Evolutionary conservation across 2,329 filamentous ascomycete genomes (phyloP).

Genomic region (Cladosporium austrohemisphaericum): DNA sequence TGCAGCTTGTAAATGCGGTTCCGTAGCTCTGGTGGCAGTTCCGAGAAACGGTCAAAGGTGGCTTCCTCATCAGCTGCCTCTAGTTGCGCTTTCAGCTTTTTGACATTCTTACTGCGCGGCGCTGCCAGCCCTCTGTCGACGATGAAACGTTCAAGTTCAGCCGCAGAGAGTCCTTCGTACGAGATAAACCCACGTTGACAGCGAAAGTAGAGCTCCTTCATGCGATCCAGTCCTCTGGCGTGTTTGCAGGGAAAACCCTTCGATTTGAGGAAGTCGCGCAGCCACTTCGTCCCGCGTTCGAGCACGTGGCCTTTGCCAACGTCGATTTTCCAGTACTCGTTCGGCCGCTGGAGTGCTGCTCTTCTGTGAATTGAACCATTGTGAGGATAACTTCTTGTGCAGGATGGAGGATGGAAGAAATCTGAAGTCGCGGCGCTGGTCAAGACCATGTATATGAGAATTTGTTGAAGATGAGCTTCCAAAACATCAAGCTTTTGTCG

Average conservation of each 20-base stretch:
- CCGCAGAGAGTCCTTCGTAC: neutral
- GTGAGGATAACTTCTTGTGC: too few relatives aligned
- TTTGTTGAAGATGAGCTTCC: too few relatives aligned
- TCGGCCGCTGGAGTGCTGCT: too few relatives aligned
- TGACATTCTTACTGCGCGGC: neutral
- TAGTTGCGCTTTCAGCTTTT: neutral
- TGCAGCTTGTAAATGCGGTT: neutral
- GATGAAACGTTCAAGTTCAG: neutral
- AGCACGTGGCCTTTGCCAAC: neutral
- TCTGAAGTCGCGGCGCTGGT: too few relatives aligned
- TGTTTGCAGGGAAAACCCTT: neutral
- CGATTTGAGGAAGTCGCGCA: neutral
- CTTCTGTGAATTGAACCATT: neutral
- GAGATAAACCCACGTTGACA: conserved; percentile 2
- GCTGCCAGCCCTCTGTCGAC: neutral
- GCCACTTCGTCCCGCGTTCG: neutral
- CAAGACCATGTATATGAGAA: too few relatives aligned
- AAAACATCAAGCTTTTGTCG: too few relatives aligned
- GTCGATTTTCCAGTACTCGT: conserved; percentile 1
- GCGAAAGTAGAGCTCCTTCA: neutral
- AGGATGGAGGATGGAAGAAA: too few relatives aligned
- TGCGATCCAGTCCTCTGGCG: neutral
- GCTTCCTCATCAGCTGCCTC: conserved; percentile 1
- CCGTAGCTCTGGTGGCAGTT: neutral
- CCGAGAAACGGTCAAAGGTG: neutral